Conservation (phyloP, 768 basidiomycete species). For the Ramaria rubella region DNA sequence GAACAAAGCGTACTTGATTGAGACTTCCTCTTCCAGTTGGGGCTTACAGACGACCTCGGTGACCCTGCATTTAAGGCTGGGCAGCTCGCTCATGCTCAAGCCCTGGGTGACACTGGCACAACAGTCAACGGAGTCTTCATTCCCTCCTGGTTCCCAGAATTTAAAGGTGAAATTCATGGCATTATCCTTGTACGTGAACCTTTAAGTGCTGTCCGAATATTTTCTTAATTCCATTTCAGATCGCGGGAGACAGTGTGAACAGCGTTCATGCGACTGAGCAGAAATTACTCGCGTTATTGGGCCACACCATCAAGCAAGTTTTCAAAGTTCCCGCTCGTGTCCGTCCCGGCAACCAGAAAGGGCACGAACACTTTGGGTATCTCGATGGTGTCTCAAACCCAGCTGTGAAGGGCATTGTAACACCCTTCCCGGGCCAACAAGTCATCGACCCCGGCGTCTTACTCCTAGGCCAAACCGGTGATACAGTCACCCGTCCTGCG, state of each 20-base stretch:
- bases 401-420: conserved; percentile 15
- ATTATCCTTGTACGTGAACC: conserved; percentile 30
- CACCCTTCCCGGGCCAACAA: conserved; percentile 17
- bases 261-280: conserved; percentile 24
- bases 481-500: conserved; percentile 23
- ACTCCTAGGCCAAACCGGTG: conserved; percentile 13
- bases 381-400: conserved; percentile 22
- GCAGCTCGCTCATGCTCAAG: conserved; percentile 33
- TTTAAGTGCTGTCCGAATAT: conserved; percentile 3
- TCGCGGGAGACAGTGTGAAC: conserved; percentile 39
- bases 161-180: conserved; percentile 41
- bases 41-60: conserved; percentile 32
- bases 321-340: conserved; percentile 30
- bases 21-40: conserved; percentile 21
- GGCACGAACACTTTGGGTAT: conserved; percentile 25
- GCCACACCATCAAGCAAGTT: conserved; percentile 35
- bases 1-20: neutral
- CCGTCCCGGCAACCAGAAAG: conserved; percentile 20
- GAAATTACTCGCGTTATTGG: conserved; percentile 28
- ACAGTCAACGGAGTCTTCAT: conserved; percentile 8
- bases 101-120: conserved; percentile 31
- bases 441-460: conserved; percentile 16
- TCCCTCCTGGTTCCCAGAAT: conserved; percentile 39
- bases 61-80: conserved; percentile 35
- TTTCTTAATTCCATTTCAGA: neutral